Evolutionary conservation across 768 basidiomycete genomes (phyloP).

Genomic region (Termitomyces sp.): DNA sequence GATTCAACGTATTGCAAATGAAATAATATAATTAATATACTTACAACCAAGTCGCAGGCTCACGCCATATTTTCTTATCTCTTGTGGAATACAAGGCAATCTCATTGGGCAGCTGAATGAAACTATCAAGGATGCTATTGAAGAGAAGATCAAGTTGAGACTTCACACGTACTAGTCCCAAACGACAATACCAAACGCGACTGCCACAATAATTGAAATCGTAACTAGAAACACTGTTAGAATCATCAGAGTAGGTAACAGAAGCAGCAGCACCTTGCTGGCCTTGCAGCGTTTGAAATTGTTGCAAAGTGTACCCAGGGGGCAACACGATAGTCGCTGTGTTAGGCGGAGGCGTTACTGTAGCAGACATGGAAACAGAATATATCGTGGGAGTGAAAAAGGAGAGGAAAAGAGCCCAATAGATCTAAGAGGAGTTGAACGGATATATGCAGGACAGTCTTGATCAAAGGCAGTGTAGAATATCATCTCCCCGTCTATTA

Average conservation of each 20-base stretch:
- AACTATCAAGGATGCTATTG: constrained; percentile 11
- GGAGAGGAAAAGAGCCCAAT: not conserved
- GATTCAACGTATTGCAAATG: not conserved
- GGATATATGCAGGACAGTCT: not conserved
- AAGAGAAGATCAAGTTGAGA: not conserved
- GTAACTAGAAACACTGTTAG: constrained; percentile 8
- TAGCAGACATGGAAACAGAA: constrained; percentile 3
- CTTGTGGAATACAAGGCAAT: constrained; percentile 17
- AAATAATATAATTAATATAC: constrained; percentile 3
- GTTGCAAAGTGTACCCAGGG: constrained; percentile 15
- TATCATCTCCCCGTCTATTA: too few relatives aligned
- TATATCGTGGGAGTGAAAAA: not conserved
- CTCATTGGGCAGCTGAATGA: constrained; percentile 23
- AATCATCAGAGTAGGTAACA: not conserved
- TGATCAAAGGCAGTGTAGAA: too few relatives aligned
- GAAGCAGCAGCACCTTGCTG: constrained; percentile 6
- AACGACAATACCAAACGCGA: constrained; percentile 23
- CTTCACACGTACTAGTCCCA: constrained; percentile 25
- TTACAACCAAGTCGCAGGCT: constrained; percentile 25
- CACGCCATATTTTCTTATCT: constrained; percentile 19
- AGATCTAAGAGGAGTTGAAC: not conserved
- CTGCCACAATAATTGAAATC: constrained; percentile 20
- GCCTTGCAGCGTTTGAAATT: constrained; percentile 15
- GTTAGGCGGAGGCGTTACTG: constrained; percentile 3
- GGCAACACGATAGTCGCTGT: constrained; percentile 15